Percentiles rank a stretch among this genome's conserved stretches.
Evolutionary conservation across 768 basidiomycete genomes (phyloP).

Genomic region (Mycena epipterygia): DNA sequence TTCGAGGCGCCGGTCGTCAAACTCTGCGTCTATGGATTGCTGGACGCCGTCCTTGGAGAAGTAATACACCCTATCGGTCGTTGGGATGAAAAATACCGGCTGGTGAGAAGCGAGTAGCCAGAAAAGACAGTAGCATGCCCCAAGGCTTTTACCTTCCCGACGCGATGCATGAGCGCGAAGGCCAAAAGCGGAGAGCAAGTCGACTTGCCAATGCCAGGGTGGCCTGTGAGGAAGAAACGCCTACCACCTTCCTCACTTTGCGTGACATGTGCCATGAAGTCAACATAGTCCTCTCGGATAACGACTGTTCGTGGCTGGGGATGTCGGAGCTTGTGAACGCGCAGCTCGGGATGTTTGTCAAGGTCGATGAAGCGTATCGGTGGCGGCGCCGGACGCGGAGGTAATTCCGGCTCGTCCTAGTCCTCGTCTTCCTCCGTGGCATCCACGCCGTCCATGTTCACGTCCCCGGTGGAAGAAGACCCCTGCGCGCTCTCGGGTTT

Average conservation of each 20-base stretch:
- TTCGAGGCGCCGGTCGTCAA: not conserved
- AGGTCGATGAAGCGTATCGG: constrained; percentile 8
- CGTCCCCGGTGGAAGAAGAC: too few relatives aligned
- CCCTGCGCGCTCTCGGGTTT: too few relatives aligned
- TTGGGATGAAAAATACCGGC: constrained; percentile 1
- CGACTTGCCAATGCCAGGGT: constrained; percentile 11
- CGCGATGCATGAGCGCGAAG: constrained; percentile 10
- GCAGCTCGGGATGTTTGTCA: not conserved
- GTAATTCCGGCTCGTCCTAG: not conserved
- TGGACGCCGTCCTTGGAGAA: constrained; percentile 22
- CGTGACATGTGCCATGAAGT: not conserved
- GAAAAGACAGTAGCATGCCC: too few relatives aligned
- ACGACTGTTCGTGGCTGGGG: not conserved
- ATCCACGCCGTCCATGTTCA: not conserved
- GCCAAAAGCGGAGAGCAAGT: not conserved
- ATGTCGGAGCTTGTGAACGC: not conserved
- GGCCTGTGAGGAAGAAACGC: too few relatives aligned
- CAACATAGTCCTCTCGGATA: constrained; percentile 6
- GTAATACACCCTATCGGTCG: not conserved
- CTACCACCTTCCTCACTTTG: not conserved
- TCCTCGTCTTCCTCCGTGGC: too few relatives aligned
- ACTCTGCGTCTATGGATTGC: too few relatives aligned
- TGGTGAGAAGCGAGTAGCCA: constrained; percentile 6
- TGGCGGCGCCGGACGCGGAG: constrained; percentile 8
- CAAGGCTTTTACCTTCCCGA: too few relatives aligned